Conservation (phyloP, 2,329 filamentous ascomycete species). For the Microascus cirrosus region DNA sequence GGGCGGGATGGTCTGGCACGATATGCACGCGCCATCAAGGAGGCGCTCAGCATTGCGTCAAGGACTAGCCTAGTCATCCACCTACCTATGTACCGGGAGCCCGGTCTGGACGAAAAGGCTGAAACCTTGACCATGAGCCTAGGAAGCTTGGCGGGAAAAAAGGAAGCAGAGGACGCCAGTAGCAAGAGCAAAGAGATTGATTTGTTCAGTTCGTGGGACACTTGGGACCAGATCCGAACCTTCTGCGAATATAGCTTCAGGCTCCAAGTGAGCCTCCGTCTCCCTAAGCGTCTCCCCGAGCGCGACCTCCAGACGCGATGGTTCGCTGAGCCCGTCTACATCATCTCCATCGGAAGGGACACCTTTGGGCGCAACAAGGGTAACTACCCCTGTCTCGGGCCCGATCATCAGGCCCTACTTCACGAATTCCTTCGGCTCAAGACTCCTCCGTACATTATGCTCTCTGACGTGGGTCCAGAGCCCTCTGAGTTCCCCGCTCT, state of each 20-base stretch:
- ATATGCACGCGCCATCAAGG: slow-evolving; percentile 75
- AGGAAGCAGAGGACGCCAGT: slow-evolving; percentile 11
- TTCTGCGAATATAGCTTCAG: slow-evolving; percentile 76
- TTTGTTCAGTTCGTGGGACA: slow-evolving; percentile 77
- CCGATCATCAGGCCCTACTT: slow-evolving; percentile 49
- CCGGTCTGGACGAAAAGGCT: slow-evolving; percentile 40
- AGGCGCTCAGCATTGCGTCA: slow-evolving; percentile 62
- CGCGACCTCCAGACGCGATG: slow-evolving; percentile 52
- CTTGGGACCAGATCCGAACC: slow-evolving; percentile 80
- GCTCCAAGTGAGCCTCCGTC: slow-evolving; percentile 57
- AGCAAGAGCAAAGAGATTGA: slow-evolving; percentile 42
- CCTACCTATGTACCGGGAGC: slow-evolving; percentile 71
- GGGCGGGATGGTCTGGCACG: slow-evolving; percentile 49
- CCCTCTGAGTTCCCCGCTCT: slow-evolving; percentile 15
- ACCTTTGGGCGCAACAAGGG: slow-evolving; percentile 50
- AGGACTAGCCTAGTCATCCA: slow-evolving; percentile 74
- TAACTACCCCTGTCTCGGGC: slow-evolving; percentile 51
- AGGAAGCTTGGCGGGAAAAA: not conserved
- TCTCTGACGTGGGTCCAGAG: slow-evolving; percentile 49
- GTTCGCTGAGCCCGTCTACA: slow-evolving; percentile 58
- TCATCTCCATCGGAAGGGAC: slow-evolving; percentile 41
- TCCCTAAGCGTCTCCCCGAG: slow-evolving; percentile 48
- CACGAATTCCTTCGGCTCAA: slow-evolving; percentile 54
- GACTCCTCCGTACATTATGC: slow-evolving; percentile 48
- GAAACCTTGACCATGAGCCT: slow-evolving; percentile 36